Base-by-base conservation (phyloP, 768 basidiomycete species). In the Tulasnella sp. region DNA sequence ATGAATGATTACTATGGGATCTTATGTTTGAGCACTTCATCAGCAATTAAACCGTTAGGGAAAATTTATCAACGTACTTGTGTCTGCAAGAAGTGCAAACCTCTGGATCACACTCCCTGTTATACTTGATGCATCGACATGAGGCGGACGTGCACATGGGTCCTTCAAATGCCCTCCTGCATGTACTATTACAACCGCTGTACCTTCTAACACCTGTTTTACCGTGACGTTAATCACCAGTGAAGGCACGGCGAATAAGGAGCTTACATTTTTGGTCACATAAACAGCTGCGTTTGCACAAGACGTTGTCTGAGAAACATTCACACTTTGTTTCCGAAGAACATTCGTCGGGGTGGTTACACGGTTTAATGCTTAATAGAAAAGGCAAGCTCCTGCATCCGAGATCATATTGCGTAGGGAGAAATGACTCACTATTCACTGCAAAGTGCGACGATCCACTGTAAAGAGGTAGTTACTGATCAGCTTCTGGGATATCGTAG, bases 71-170 rank as follows among this genome's bases (percentile, higher is more conserved):
- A 16, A 65, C 70, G 57, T 37, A 78, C 77, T 61, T 70, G 48
- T 71, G 67, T 54, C 67, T 64, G 59, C 81, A 81, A 10, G 65
- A 65, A 9, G 58, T 5, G 54, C 83, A 86, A 7, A 82, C 52
- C 31, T 77, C 76, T 2, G 81, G 79, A 61, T 83, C 80, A 53
- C 83, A 86, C 60, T 85, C 83, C 31, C 76, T 68, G 7, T 65
- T 59, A 0, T 69, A 65, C 19, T 57, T 62, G 43, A 63, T 66
- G 59, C 83, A 86, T 7, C 72, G 69, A 56, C 83, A 85, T 3
- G 34, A 35, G 34, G 34, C 34, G 34, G 12, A 12, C 34, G 34
- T 12, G 34, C 34, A 63, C 63, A 12, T 59, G 56, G 2, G 64
- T 70, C n/a, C 60, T 61, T 63, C 68, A 75, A 16, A 57, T 57